phyloP scores from a whole-genome alignment of 1,139 yeast species.

The Nematodospora anomalae region DNA sequence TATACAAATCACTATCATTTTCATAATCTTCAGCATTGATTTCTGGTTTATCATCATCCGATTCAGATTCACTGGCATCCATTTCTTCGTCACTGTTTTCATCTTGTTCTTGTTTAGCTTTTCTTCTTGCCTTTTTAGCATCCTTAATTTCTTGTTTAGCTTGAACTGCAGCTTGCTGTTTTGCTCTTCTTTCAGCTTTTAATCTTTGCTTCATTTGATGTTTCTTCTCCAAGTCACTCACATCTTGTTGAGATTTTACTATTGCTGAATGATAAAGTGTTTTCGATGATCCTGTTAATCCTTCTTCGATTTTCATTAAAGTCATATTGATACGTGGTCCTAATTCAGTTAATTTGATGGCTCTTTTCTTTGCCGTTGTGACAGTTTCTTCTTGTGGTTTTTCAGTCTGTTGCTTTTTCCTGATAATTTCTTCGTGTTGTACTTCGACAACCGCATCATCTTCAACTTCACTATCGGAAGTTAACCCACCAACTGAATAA shows the following conservation, averaged over 20 bases:
- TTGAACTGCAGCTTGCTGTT: constrained; percentile 77
- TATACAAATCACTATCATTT: constrained; percentile 49
- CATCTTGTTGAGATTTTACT: constrained; percentile 61
- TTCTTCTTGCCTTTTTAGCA: constrained; percentile 71
- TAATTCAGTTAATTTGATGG: constrained; percentile 86
- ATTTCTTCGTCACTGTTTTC: constrained; percentile 19
- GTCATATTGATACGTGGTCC: constrained; percentile 87
- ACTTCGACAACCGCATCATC: constrained; percentile 87
- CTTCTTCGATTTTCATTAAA: constrained; percentile 88
- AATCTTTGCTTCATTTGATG: constrained; percentile 63
- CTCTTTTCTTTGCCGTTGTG: constrained; percentile 59
- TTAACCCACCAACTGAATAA: constrained; percentile 72
- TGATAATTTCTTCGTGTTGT: constrained; percentile 37
- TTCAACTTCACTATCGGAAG: constrained; percentile 92
- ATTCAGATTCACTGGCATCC: constrained; percentile 12
- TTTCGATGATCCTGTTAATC: constrained; percentile 72
- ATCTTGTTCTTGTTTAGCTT: constrained; percentile 41
- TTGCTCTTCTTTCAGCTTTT: constrained; percentile 71
- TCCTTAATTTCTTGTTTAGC: constrained; percentile 74
- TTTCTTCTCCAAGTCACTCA: constrained; percentile 59
- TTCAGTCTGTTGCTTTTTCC: constrained; percentile 13
- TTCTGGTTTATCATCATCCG: constrained; percentile 24
- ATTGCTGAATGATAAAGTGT: constrained; percentile 78
- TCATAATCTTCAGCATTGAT: constrained; percentile 48
- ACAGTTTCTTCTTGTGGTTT: constrained; percentile 13